Conservation (phyloP, 140 eudicot species). For the Stevia rebaudiana region DNA sequence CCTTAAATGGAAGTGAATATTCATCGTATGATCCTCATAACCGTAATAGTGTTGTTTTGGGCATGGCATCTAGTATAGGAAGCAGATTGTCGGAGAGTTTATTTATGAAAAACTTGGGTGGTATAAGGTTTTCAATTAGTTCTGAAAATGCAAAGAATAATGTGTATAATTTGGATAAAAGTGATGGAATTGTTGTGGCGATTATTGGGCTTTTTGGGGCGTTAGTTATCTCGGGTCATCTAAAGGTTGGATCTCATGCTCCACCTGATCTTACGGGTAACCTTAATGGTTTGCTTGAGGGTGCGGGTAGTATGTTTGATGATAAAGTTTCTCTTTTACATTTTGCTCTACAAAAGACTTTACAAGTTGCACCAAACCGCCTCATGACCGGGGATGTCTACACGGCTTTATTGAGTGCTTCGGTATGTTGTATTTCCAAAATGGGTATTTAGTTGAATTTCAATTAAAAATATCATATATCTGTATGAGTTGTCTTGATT, state of each 20-base stretch:
- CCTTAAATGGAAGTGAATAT: conserved; percentile 36
- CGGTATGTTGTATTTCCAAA: conserved; percentile 50
- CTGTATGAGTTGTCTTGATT: not conserved
- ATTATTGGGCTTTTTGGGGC: conserved; percentile 80
- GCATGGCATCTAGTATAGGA: conserved; percentile 42
- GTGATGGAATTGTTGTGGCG: conserved; percentile 77
- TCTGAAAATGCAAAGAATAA: conserved; percentile 93
- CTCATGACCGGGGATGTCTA: conserved; percentile 76
- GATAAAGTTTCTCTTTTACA: conserved; percentile 87
- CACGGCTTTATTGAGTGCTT: conserved; percentile 71
- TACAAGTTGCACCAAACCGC: conserved; percentile 91
- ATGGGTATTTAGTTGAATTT: too few species aligned
- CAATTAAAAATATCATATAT: not conserved
- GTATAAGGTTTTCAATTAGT: conserved; percentile 69
- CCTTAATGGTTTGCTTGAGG: conserved; percentile 63
- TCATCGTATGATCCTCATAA: conserved; percentile 34
- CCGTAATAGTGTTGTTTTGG: conserved; percentile 21
- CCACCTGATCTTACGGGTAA: conserved; percentile 54
- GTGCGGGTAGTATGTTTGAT: conserved; percentile 91
- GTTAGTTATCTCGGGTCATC: conserved; percentile 63
- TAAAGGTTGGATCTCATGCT: conserved; percentile 54
- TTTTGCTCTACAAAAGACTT: conserved; percentile 83
- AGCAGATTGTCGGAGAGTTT: conserved; percentile 59
- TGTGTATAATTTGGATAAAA: conserved; percentile 71
- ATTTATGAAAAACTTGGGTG: conserved; percentile 63